Evolutionary conservation across 768 basidiomycete species (phyloP), one percentile per base, ranked within the genome.

Genomic region (Amanita inopinata): DNA sequence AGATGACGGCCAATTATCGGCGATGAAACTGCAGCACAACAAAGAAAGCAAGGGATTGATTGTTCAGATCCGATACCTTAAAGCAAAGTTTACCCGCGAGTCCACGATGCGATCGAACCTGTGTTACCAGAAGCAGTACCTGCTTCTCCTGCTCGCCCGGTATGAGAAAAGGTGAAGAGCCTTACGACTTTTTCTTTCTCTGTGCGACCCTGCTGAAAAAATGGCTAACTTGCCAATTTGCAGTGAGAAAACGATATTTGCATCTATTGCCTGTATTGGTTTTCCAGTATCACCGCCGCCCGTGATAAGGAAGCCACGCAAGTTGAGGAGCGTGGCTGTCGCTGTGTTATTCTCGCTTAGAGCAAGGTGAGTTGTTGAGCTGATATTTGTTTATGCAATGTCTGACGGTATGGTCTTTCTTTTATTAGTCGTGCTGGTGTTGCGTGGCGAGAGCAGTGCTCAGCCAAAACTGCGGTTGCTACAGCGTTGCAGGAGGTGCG

Each of bases 41-140:
- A 76, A 78, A 48, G 91, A 97, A 56, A 84, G 85, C 66, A 92
- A 91, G 56, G 89, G 90, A 6, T 66, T 97, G 14, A 79, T 98
- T 37, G 76, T 88, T 5, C 90, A 96, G 59, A 90, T 96, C 46
- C 74, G 72, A 31, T 97, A 96, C 61, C 70, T 98, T 51, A 94
- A 98, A 59, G 83, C 85, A 42, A 90, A 89, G 56, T 93, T 82
- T 60, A 83, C 77, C 2, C 74, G 94, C 18, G 96, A 99, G 63
- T 75, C 80, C 7, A 69, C 71, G 0, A 76, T 96, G 67, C 75
- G 94, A 24, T 69, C 67, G 46, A 80, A 80, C 51, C 68, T 97
- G 33, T 67, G 71, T 11, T 80, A 90, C 53, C 96, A 98, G 65
- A 99, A 99, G 57, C 66, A 73, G 35, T 97, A 97, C 57, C 69